These are phyloP conservation scores for Sporothrix variecibatus DNA, from an alignment of 2,329 filamentous ascomycete genomes.

Conservation along the genomic window DNA sequence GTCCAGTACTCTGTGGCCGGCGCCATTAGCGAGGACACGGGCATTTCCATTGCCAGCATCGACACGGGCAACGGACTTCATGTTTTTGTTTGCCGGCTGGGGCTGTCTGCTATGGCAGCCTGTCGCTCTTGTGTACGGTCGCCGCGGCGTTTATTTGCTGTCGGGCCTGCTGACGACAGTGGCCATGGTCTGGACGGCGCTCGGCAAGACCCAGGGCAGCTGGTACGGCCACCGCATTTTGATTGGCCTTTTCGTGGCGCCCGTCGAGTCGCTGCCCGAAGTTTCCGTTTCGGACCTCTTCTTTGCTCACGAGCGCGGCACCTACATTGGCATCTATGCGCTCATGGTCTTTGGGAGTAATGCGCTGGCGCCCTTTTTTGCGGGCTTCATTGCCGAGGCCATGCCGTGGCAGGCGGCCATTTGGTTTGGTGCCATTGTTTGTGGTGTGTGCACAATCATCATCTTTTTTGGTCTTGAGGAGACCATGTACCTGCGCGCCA, in stretches of 20 bases:
- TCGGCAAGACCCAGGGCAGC: slow-evolving; percentile 43
- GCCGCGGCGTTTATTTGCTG: slow-evolving; percentile 33
- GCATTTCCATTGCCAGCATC: slow-evolving; percentile 46
- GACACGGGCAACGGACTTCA: slow-evolving; percentile 53
- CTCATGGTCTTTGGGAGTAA: slow-evolving; percentile 48
- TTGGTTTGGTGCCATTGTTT: slow-evolving; percentile 58
- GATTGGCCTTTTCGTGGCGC: slow-evolving; percentile 47
- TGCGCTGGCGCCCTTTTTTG: slow-evolving; percentile 50
- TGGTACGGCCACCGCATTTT: slow-evolving; percentile 51
- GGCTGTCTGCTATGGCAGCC: slow-evolving; percentile 51
- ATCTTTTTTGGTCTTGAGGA: slow-evolving; percentile 63
- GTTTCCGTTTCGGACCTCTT: slow-evolving; percentile 37
- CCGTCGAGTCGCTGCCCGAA: slow-evolving; percentile 51
- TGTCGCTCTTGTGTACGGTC: slow-evolving; percentile 48
- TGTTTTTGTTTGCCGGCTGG: slow-evolving; percentile 49
- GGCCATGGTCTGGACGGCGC: slow-evolving; percentile 43
- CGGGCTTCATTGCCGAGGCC: slow-evolving; percentile 52
- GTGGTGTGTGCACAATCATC: slow-evolving; percentile 50
- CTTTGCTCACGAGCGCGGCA: slow-evolving; percentile 37
- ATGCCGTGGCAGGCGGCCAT: slow-evolving; percentile 54
- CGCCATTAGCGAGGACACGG: slow-evolving; percentile 50
- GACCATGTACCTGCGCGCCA: slow-evolving; percentile 54
- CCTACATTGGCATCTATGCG: slow-evolving; percentile 47
- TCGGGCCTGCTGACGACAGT: slow-evolving; percentile 37
- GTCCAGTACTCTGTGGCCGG: slow-evolving; percentile 54